A percentile compares a stretch with the other conserved stretches of the same genome.
These are phyloP conservation scores for Raddia distichophylla DNA, from an alignment of 176 grass and related monocot genomes.

Conservation along the genomic window DNA sequence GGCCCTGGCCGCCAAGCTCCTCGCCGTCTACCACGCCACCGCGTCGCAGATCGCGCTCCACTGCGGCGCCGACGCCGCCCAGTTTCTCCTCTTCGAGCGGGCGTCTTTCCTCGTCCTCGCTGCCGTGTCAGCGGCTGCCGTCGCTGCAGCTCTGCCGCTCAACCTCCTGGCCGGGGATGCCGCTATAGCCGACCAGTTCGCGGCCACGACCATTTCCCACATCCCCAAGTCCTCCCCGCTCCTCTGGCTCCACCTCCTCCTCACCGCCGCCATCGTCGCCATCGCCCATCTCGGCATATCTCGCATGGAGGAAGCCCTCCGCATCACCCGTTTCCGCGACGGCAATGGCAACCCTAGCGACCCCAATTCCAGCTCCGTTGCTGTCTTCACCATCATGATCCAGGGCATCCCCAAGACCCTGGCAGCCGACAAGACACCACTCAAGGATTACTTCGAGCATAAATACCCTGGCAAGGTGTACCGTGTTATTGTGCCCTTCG, in stretches of 20 bases:
- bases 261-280: constrained; percentile 59
- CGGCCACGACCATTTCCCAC: constrained; percentile 91
- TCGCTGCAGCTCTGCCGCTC: constrained; percentile 64
- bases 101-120: constrained; percentile 83
- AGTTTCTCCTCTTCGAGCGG: constrained; percentile 96
- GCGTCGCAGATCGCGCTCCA: constrained; percentile 95
- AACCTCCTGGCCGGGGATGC: constrained; percentile 81
- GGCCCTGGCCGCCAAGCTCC: constrained; percentile 87
- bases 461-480: constrained; percentile 94
- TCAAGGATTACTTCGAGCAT: constrained; percentile 93
- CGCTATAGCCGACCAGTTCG: constrained; percentile 77
- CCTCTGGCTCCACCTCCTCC: constrained; percentile 88
- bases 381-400: constrained; percentile 94
- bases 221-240: constrained; percentile 70
- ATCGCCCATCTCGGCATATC: constrained; percentile 89
- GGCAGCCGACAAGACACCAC: constrained; percentile 66
- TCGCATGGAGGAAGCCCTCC: constrained; percentile 84
- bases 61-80: constrained; percentile 97
- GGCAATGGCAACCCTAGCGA: constrained; percentile 95
- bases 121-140: constrained; percentile 53
- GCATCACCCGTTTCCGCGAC: constrained; percentile 89
- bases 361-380: constrained; percentile 79
- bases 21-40: constrained; percentile 93
- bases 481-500: constrained; percentile 74
- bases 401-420: constrained; percentile 92